Evolutionary conservation across 2,329 filamentous ascomycete genomes (phyloP).

Genomic region (Alternaria sp.): DNA sequence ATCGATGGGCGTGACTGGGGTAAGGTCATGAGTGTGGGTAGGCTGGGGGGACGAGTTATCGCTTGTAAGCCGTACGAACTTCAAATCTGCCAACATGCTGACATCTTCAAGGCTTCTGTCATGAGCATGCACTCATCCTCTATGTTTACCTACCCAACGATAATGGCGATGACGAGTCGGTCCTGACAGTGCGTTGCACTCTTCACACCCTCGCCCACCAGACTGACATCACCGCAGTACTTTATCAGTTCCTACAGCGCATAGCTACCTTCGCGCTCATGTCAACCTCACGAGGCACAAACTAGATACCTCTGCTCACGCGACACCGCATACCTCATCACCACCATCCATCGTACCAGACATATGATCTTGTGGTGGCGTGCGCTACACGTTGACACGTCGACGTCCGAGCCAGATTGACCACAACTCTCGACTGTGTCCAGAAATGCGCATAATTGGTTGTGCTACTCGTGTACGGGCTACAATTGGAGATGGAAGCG

Average conservation of each 20-base stretch:
- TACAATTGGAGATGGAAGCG: background rate
- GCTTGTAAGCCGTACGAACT: constrained; percentile 66
- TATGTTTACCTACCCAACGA: constrained; percentile 83
- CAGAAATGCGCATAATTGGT: background rate
- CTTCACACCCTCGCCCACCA: background rate
- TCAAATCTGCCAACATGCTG: constrained; percentile 3
- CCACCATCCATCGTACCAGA: background rate
- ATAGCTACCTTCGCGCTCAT: constrained; percentile 10
- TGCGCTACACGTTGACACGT: background rate
- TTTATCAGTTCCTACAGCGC: constrained; percentile 64
- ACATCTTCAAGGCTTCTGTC: constrained; percentile 64
- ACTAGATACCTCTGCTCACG: constrained; percentile 5
- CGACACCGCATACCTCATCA: background rate
- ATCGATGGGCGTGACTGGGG: constrained; percentile 97
- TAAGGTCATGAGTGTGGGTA: constrained; percentile 87
- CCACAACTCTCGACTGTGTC: background rate
- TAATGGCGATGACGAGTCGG: constrained; percentile 71
- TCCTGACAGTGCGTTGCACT: constrained; percentile 69
- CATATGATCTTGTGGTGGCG: background rate
- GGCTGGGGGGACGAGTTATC: constrained; percentile 88
- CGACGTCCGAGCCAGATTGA: background rate
- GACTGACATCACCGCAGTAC: constrained; percentile 53
- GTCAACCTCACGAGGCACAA: constrained; percentile 5
- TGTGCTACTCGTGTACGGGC: background rate
- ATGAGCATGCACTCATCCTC: constrained; percentile 80